Conservation (phyloP, 768 basidiomycete genomes). For the Phaeotremella fagi region DNA sequence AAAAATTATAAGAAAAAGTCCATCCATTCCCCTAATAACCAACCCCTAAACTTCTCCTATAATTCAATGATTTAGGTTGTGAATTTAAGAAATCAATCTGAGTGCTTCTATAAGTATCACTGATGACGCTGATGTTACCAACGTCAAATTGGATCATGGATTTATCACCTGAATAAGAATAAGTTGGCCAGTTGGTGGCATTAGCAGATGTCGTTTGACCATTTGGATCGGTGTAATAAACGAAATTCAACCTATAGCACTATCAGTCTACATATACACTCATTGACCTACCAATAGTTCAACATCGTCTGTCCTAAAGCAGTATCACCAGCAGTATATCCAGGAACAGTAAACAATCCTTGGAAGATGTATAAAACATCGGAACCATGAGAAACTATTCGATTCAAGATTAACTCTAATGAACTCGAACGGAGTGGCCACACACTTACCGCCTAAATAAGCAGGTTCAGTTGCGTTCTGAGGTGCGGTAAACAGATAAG, state of each 20-base stretch:
- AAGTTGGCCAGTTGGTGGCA: conserved; percentile 10
- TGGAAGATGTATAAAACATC: conserved; percentile 24
- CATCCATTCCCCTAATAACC: too few relatives aligned
- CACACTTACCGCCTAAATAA: conserved; percentile 23
- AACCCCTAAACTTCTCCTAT: neutral
- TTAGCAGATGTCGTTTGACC: conserved; percentile 33
- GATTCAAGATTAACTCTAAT: too few relatives aligned
- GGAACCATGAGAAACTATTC: conserved; percentile 23
- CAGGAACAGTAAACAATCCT: conserved; percentile 5
- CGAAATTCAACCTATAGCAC: conserved; percentile 37
- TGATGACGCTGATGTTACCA: conserved; percentile 32
- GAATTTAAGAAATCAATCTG: conserved; percentile 36
- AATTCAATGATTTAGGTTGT: conserved; percentile 29
- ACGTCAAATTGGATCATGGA: conserved; percentile 26
- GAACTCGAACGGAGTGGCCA: neutral
- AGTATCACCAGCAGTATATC: conserved; percentile 19
- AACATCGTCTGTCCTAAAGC: conserved; percentile 25
- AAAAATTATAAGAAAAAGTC: too few relatives aligned
- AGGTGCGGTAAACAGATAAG: conserved; percentile 35
- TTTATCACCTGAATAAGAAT: neutral
- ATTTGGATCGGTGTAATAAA: conserved; percentile 37
- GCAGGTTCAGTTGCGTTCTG: neutral
- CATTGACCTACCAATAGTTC: conserved; percentile 39
- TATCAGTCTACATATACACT: neutral
- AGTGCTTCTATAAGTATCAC: conserved; percentile 31